Conservation (phyloP, 2,329 filamentous ascomycete genomes). For the Botrytis porri region DNA sequence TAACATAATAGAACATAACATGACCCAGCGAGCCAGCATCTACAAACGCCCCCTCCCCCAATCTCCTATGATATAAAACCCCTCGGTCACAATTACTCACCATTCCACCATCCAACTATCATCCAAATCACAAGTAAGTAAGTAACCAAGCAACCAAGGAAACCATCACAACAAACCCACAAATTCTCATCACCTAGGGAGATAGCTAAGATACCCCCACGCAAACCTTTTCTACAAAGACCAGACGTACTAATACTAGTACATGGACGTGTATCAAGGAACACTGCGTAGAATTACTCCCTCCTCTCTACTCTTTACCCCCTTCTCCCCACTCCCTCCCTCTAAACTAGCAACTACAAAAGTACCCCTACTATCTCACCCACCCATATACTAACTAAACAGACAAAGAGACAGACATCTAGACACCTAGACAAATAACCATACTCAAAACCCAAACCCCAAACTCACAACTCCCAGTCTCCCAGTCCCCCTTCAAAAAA, state of each 20-base stretch:
- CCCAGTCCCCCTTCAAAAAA: neutral
- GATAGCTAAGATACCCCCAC: no score
- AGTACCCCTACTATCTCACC: neutral
- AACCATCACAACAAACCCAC: neutral
- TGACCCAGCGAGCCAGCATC: no score
- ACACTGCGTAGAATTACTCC: neutral
- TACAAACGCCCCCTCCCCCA: neutral
- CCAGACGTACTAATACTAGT: no score
- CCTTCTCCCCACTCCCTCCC: no score
- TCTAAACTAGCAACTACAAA: neutral
- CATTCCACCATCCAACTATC: neutral
- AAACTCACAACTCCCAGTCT: neutral
- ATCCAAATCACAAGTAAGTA: neutral
- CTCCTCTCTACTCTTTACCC: no score
- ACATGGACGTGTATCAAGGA: neutral
- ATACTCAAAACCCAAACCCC: neutral
- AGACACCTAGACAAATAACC: neutral
- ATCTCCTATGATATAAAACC: neutral
- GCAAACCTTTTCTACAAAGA: no score
- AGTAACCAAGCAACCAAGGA: neutral
- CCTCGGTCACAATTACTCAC: neutral
- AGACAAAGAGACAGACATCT: neutral
- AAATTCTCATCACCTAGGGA: neutral
- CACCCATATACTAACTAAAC: neutral
- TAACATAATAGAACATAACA: neutral